Percentiles rank a stretch among this genome's conserved stretches.
Evolutionary conservation across 2,329 filamentous ascomycete species (phyloP).

Genomic region (Metarhizium brunneum): DNA sequence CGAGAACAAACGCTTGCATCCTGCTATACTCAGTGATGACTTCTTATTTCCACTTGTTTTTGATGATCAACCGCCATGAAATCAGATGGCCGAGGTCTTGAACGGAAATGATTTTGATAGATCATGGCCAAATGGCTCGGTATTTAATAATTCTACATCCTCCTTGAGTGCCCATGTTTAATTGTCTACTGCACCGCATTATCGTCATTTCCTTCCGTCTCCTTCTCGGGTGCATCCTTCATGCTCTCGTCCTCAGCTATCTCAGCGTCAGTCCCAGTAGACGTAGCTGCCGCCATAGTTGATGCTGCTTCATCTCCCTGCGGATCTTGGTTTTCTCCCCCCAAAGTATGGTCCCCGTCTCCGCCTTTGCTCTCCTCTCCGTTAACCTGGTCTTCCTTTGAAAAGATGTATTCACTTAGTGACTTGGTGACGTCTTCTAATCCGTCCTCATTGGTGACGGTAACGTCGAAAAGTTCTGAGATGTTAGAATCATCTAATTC

Average conservation of each 20-base stretch:
- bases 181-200: background rate
- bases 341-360: background rate
- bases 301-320: constrained; percentile 7
- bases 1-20: background rate
- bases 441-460: constrained; percentile 17
- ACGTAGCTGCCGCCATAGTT: background rate
- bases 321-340: constrained; percentile 1
- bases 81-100: background rate
- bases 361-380: background rate
- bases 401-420: constrained; percentile 20
- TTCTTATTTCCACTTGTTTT: background rate
- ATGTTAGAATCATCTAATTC: constrained; percentile 17
- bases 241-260: constrained; percentile 10
- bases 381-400: constrained; percentile 1
- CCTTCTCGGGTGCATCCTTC: constrained; percentile 7
- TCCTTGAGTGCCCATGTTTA: no score
- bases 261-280: background rate
- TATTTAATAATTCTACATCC: background rate
- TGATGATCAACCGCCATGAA: background rate
- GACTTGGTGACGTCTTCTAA: constrained; percentile 5
- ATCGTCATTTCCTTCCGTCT: constrained; percentile 1
- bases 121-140: background rate
- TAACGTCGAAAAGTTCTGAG: constrained; percentile 18
- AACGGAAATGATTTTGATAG: background rate
- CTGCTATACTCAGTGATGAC: background rate